phyloP scores from a whole-genome alignment of 1,139 yeast genomes.

The Geotrichum cucujoidarum region DNA sequence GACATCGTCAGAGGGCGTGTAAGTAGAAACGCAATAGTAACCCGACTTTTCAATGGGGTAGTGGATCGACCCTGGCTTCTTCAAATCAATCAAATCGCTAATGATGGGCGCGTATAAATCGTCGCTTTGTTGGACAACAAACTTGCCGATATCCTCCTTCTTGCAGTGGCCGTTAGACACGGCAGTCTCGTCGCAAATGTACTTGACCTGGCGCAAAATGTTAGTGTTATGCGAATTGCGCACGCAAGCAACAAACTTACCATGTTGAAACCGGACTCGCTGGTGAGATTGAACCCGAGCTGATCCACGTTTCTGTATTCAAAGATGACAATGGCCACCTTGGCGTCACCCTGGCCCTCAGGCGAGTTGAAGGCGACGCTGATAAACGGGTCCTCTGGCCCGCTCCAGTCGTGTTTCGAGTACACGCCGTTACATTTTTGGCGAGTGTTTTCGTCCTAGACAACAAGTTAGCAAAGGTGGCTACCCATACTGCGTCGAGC shows the following conservation, averaged over 20 bases:
- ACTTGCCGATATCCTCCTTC: constrained; percentile 52
- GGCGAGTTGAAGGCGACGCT: constrained; percentile 27
- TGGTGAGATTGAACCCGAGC: constrained; percentile 52
- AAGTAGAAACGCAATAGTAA: constrained; percentile 83
- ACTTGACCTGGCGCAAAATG: constrained; percentile 45
- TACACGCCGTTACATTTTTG: constrained; percentile 90
- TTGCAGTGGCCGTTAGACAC: constrained; percentile 55
- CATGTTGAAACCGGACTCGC: constrained; percentile 22
- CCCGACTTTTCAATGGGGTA: constrained; percentile 74
- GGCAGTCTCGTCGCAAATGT: constrained; percentile 74
- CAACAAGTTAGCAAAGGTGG: background rate
- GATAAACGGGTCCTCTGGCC: constrained; percentile 44
- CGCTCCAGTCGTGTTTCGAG: constrained; percentile 83
- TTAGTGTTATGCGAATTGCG: no score
- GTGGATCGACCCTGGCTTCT: constrained; percentile 56
- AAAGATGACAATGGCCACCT: constrained; percentile 66
- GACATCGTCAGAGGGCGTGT: constrained; percentile 39
- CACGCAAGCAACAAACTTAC: background rate
- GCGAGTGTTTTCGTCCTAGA: constrained; percentile 28
- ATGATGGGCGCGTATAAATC: constrained; percentile 51
- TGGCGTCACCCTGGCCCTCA: constrained; percentile 30
- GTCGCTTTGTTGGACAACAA: constrained; percentile 46
- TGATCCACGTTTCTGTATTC: constrained; percentile 73
- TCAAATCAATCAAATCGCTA: constrained; percentile 50
- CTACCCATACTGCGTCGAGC: no score